Base-by-base conservation (phyloP, 768 basidiomycete species). In the Boletus edulis region DNA sequence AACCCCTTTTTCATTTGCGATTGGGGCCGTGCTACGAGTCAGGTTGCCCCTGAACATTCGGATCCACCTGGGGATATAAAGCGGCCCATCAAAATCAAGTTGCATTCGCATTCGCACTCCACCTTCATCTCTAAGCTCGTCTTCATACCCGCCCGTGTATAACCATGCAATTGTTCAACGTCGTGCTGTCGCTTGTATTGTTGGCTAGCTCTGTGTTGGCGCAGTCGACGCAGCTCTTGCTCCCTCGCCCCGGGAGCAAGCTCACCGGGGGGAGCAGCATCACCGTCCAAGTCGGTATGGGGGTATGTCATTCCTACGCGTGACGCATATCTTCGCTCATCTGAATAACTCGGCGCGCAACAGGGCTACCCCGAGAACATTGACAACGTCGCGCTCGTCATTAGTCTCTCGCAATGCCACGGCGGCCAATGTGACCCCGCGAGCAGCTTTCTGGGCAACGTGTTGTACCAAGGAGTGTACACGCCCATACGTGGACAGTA, bases 381-480 rank as follows among this genome's bases (percentile, higher is more conserved):
- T 4, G 63, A 68, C 37, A 51, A 57, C 6, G 68, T 72, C 14
- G 66, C 66, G 12, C 58, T 72, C 42, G 68, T 68, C 38, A 67
- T 76, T 37, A 71, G 69, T 20, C 66, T 76, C 35, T 43, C 55
- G 13, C 48, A 49, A 0, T 75, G 74, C 52, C 41, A 31, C 3
- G 56, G 59, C 3, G 51, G 56, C 6, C 13, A 52, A 8, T 74
- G 73, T 53, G 61, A 27, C 2, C 55, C 67, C 6, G 57, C 68
- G 11, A 61, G 52, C 40, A 39, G 60, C 1, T 62, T 31, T 35
- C 59, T 75, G 51, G 73, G 74, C 14, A 22, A n/a, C 27, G 60
- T 74, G 52, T 60, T 75, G 5, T 75, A 72, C 49, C 68, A 72
- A 32, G 75, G 75, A 9, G 58, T 63, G 1, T 76, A 69, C 54